These are phyloP conservation scores for Hyphopichia homilentoma DNA, from an alignment of 805 yeast genomes.

Conservation along the genomic window DNA sequence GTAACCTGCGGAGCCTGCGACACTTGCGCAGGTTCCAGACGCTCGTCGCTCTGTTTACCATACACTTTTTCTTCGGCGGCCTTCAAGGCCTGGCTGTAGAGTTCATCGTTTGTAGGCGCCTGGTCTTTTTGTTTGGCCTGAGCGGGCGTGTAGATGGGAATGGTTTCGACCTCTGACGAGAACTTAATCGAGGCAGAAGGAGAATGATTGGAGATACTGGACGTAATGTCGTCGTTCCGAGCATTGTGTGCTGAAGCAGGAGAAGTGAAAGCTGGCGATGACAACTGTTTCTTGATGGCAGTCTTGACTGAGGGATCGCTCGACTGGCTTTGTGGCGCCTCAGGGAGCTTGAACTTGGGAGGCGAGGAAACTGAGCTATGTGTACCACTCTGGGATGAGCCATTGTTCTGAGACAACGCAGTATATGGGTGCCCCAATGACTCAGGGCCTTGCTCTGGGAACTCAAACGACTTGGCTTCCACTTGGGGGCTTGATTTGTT, in stretches of 20 bases:
- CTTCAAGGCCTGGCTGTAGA: constrained; percentile 53
- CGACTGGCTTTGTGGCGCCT: constrained; percentile 2
- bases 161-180: constrained; percentile 34
- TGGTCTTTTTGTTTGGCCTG: background rate
- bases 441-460: constrained; percentile 1
- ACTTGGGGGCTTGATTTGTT: constrained; percentile 10
- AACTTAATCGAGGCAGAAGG: constrained; percentile 35
- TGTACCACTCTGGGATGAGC: no score
- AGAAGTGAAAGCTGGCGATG: constrained; percentile 4
- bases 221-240: constrained; percentile 8
- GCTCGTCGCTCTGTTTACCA: constrained; percentile 35
- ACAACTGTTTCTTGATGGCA: background rate
- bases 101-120: constrained; percentile 36
- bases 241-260: constrained; percentile 6
- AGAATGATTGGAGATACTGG: constrained; percentile 14
- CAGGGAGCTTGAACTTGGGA: constrained; percentile 10
- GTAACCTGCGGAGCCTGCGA: background rate
- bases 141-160: constrained; percentile 17
- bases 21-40: no score
- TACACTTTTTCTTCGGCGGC: constrained; percentile 57
- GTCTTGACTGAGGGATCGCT: background rate
- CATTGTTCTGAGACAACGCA: constrained; percentile 8
- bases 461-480: constrained; percentile 3
- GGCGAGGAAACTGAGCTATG: constrained; percentile 7
- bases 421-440: constrained; percentile 17